A percentile compares a stretch with the other conserved stretches of the same genome.
Conservation (phyloP, 2,329 filamentous ascomycete species). For the Diaporthe longicolla region DNA sequence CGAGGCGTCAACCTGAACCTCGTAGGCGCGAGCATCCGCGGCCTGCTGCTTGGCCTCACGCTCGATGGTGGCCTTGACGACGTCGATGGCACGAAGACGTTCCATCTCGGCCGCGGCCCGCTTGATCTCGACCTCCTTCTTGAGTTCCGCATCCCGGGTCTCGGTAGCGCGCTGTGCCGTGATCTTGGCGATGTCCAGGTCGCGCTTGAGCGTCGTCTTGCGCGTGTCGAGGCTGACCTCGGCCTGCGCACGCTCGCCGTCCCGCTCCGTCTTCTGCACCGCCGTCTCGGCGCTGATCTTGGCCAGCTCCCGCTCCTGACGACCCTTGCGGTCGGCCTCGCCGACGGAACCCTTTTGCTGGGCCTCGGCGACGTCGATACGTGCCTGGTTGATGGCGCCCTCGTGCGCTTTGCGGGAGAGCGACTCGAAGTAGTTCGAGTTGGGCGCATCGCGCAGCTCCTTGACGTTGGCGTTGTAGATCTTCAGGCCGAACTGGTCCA, state of each 20-base stretch:
- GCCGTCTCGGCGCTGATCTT: slow-evolving; percentile 91
- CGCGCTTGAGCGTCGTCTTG: slow-evolving; percentile 79
- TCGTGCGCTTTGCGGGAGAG: slow-evolving; percentile 88
- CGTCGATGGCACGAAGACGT: slow-evolving; percentile 80
- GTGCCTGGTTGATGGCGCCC: slow-evolving; percentile 84
- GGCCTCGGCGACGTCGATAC: slow-evolving; percentile 76
- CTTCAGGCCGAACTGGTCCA: slow-evolving; percentile 84
- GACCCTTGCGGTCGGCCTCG: slow-evolving; percentile 82
- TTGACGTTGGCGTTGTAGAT: slow-evolving; percentile 85
- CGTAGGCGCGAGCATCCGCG: slow-evolving; percentile 76
- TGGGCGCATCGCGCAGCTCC: slow-evolving; percentile 85
- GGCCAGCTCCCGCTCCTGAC: slow-evolving; percentile 87
- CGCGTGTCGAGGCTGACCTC: slow-evolving; percentile 82
- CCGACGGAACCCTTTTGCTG: slow-evolving; percentile 79
- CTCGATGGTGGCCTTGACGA: slow-evolving; percentile 81
- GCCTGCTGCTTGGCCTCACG: slow-evolving; percentile 78
- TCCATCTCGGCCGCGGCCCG: slow-evolving; percentile 86
- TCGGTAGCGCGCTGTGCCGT: slow-evolving; percentile 81
- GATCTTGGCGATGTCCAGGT: slow-evolving; percentile 83
- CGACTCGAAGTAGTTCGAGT: slow-evolving; percentile 86
- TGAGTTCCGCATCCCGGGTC: slow-evolving; percentile 83
- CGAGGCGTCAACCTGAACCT: slow-evolving; percentile 73
- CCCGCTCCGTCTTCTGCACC: slow-evolving; percentile 72
- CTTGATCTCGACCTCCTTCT: slow-evolving; percentile 82
- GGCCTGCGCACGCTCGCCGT: slow-evolving; percentile 83